These are phyloP conservation scores for Pascua guehoae DNA, from an alignment of 1,284 basidiomycete genomes.

Conservation along the genomic window DNA sequence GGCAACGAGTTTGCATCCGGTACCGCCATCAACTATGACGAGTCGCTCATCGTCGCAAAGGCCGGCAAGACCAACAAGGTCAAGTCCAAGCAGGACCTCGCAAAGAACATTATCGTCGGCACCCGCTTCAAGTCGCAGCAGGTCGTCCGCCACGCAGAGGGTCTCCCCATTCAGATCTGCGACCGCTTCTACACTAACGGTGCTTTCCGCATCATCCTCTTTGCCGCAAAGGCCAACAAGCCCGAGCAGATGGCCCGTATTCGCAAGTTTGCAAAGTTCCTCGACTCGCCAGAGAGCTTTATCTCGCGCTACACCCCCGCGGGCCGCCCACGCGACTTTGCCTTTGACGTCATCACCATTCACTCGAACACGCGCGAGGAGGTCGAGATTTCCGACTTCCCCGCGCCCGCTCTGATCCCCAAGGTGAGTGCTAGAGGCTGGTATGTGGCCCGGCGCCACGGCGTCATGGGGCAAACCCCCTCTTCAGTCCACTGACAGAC, in stretches of 20 bases:
- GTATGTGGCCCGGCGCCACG: too few species aligned
- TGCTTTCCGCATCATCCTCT: constrained; percentile 30
- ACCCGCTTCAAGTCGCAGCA: constrained; percentile 16
- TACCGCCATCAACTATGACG: constrained; percentile 18
- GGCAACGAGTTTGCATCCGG: constrained; percentile 18
- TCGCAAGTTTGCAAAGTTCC: constrained; percentile 16
- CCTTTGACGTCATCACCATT: constrained; percentile 27
- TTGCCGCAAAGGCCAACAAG: constrained; percentile 27
- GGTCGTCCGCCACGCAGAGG: constrained; percentile 17
- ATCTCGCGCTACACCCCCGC: constrained; percentile 13
- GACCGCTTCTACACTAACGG: constrained; percentile 30
- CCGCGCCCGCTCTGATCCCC: constrained; percentile 13
- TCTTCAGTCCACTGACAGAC: background rate
- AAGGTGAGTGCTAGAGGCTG: background rate
- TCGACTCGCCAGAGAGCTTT: constrained; percentile 14
- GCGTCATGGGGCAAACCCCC: background rate
- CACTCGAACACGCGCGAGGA: constrained; percentile 21
- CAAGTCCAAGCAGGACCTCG: constrained; percentile 9
- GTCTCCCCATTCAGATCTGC: constrained; percentile 20
- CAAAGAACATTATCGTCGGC: constrained; percentile 14
- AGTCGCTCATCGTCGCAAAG: constrained; percentile 10
- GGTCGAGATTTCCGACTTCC: constrained; percentile 22
- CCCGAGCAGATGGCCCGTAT: constrained; percentile 15
- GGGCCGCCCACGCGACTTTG: constrained; percentile 7
- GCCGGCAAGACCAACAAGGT: constrained; percentile 4